A percentile compares a stretch with the other conserved stretches of the same genome.
phyloP scores from a whole-genome alignment of 1,139 yeast genomes.

The Zygoascus sp. region DNA sequence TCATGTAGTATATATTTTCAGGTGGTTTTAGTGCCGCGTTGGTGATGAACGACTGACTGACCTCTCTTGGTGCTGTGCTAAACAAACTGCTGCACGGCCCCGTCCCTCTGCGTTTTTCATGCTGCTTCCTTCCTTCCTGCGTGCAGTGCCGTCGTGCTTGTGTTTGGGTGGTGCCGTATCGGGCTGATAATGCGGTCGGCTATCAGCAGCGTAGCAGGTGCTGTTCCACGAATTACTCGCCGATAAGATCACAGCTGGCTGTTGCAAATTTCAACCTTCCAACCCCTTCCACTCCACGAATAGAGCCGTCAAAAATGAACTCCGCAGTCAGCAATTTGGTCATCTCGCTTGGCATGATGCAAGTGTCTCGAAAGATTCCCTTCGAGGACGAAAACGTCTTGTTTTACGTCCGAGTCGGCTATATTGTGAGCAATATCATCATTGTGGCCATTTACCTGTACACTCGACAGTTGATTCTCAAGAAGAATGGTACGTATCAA shows the following conservation, averaged over 20 bases:
- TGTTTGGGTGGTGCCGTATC: background rate
- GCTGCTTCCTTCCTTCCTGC: background rate
- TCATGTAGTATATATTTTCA: too few species aligned
- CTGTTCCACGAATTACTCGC: slow-evolving; percentile 10
- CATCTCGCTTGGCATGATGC: slow-evolving; percentile 97
- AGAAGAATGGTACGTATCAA: slow-evolving; percentile 55
- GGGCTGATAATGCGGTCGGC: background rate
- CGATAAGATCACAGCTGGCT: slow-evolving; percentile 5
- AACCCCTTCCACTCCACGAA: slow-evolving; percentile 4
- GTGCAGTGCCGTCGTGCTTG: background rate
- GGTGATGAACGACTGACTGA: too few species aligned
- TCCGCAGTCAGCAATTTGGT: slow-evolving; percentile 84
- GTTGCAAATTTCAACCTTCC: slow-evolving; percentile 8
- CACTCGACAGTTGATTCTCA: slow-evolving; percentile 55
- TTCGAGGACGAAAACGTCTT: slow-evolving; percentile 79
- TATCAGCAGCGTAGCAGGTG: background rate
- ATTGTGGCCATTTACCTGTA: slow-evolving; percentile 64
- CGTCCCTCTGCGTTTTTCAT: too few species aligned
- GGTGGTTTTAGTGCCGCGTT: too few species aligned
- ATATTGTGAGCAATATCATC: slow-evolving; percentile 59
- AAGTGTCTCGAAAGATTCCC: slow-evolving; percentile 83
- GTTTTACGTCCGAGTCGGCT: slow-evolving; percentile 71
- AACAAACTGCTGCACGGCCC: background rate
- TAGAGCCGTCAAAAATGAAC: slow-evolving; percentile 31
- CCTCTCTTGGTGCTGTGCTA: too few species aligned